Evolutionary conservation across 805 yeast species (phyloP), one percentile per base, ranked within the genome.

Genomic region (Henningerozyma blattae): DNA sequence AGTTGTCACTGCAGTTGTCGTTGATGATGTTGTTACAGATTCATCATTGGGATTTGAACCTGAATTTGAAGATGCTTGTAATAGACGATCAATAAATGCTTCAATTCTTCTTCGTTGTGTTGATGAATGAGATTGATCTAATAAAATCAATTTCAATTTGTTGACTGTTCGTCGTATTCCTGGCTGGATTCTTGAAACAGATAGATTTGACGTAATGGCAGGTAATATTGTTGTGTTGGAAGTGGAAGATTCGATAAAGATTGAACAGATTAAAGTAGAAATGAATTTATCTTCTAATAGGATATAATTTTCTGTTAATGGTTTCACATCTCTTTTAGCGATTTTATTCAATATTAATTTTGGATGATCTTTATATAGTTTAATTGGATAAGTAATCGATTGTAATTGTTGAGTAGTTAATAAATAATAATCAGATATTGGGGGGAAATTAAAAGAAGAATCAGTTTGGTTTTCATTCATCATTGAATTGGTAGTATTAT

Each of bases 241-340:
- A 9, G 34, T 47, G 5, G 52, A 42, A 7, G 53, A 47, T 18
- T 46, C 45, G 27, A 50, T 39, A 27, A 54, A 52, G 2, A 49
- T 41, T 2, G 59, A 49, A 3, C 58, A 48, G 17, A 54, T 40
- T 15, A 52, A 34, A 2, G 47, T 37, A 15, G 53, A 45, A n/a
- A 54, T 30, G 30, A 51, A 52, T 18, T 38, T 46, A 40, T 55
- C 59, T 28, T 51, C 52, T 7, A 48, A 39, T 5, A 55, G 40
- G n/a, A 47, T 44, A 29, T 46, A 54, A 32, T 51, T 51, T 32
- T 52, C 60, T 5, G 59, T 51, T 16, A 53, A 34, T 4, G 58
- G 56, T 38, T 55, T 52, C 9, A 55, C 50, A 27, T 55, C 58
- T 26, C 54, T 45, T 38, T 51, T 51, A 47, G 51, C 47, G 4